phyloP scores from a whole-genome alignment of 1,139 yeast genomes.

The Keqinozyma sinolaborantium region DNA sequence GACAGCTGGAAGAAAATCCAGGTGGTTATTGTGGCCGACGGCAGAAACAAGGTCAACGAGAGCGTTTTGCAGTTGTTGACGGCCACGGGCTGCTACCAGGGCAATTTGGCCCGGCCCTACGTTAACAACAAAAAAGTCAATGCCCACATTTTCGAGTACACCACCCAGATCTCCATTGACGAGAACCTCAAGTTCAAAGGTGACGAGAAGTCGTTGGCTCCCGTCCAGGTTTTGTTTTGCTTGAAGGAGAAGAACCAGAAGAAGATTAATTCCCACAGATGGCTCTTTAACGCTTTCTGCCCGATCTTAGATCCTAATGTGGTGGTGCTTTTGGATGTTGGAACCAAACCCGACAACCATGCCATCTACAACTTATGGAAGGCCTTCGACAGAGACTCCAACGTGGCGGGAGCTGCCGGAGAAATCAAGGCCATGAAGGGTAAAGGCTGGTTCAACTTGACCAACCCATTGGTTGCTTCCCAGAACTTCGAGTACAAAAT shows the following conservation, averaged over 20 bases:
- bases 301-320: constrained; percentile 89
- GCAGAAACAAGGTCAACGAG: constrained; percentile 80
- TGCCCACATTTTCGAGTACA: constrained; percentile 91
- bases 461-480: constrained; percentile 92
- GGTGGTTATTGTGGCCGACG: constrained; percentile 87
- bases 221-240: constrained; percentile 89
- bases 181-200: constrained; percentile 79
- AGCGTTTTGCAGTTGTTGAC: constrained; percentile 82
- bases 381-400: constrained; percentile 91
- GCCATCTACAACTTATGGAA: constrained; percentile 94
- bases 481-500: constrained; percentile 96
- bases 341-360: constrained; percentile 81
- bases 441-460: constrained; percentile 69
- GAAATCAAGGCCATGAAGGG: constrained; percentile 95
- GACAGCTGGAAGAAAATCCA: constrained; percentile 96
- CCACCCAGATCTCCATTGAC: constrained; percentile 85
- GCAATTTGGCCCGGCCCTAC: constrained; percentile 89
- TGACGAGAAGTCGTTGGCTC: constrained; percentile 78
- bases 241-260: constrained; percentile 85
- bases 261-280: constrained; percentile 91
- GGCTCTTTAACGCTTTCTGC: constrained; percentile 92
- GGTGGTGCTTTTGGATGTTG: constrained; percentile 81
- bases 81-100: constrained; percentile 95
- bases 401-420: constrained; percentile 98
- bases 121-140: constrained; percentile 88